Evolutionary conservation across 2,329 filamentous ascomycete genomes (phyloP).

Genomic region (Beauveria medogensis): DNA sequence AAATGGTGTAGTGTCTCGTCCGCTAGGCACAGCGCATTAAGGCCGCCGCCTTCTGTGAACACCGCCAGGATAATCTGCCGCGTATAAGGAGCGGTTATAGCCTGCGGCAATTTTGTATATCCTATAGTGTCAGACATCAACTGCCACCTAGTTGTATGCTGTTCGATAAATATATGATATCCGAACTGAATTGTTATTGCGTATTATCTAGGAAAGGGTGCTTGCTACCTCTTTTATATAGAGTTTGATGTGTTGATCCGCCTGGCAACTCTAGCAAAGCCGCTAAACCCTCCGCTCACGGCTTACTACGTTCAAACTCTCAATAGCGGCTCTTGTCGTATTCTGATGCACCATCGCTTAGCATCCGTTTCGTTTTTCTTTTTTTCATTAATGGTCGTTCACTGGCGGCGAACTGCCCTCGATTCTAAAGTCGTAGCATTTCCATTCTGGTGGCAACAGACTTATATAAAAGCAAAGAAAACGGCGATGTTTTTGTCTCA

Average conservation of each 20-base stretch:
- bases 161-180: neutral
- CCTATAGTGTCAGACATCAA: neutral
- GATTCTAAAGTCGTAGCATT: neutral
- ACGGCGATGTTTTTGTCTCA: neutral
- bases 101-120: neutral
- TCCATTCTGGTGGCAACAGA: neutral
- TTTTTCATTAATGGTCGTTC: too few relatives aligned
- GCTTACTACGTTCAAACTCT: neutral
- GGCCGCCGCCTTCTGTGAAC: neutral
- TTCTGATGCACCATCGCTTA: neutral
- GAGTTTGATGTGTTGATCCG: neutral
- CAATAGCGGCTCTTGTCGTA: neutral
- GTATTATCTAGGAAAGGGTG: neutral
- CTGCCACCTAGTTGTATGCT: neutral
- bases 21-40: neutral
- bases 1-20: too few relatives aligned
- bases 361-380: neutral
- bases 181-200: neutral
- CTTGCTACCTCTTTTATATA: neutral
- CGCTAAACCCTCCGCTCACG: neutral
- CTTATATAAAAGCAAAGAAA: neutral
- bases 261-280: neutral
- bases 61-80: neutral
- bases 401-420: neutral
- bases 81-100: too few relatives aligned